phyloP scores from a whole-genome alignment of 768 basidiomycete species.

The Mycena albidolilacea region DNA sequence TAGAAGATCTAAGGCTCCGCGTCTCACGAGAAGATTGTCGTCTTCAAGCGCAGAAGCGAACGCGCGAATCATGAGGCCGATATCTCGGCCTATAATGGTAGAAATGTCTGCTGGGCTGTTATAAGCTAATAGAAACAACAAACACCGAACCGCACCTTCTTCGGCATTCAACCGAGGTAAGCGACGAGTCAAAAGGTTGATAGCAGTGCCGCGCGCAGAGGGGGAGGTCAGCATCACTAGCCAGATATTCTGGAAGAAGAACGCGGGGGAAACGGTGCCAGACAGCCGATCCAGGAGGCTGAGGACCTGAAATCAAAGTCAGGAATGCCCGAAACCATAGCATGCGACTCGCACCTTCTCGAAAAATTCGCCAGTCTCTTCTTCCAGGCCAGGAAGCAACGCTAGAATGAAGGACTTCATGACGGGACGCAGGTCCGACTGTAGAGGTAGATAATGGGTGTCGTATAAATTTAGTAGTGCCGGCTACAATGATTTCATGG shows the following conservation, averaged over 20 bases:
- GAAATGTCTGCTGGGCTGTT: slow-evolving; percentile 66
- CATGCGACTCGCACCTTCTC: slow-evolving; percentile 72
- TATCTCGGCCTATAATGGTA: slow-evolving; percentile 83
- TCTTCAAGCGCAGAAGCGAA: slow-evolving; percentile 94
- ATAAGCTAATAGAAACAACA: slow-evolving; percentile 4
- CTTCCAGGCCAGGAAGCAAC: slow-evolving; percentile 94
- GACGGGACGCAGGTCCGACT: slow-evolving; percentile 84
- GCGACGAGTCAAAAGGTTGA: slow-evolving; percentile 89
- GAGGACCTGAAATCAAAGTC: slow-evolving; percentile 69
- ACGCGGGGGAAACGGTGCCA: slow-evolving; percentile 85
- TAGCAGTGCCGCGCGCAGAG: slow-evolving; percentile 84
- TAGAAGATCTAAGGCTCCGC: slow-evolving; percentile 89
- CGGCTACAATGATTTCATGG: slow-evolving; percentile 64
- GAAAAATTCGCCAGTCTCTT: slow-evolving; percentile 98
- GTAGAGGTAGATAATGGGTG: slow-evolving; percentile 90
- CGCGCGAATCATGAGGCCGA: slow-evolving; percentile 95
- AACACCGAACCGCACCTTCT: slow-evolving; percentile 66
- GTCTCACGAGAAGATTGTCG: slow-evolving; percentile 90
- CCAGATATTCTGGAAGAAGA: slow-evolving; percentile 98
- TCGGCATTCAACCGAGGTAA: slow-evolving; percentile 78
- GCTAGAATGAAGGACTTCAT: slow-evolving; percentile 97
- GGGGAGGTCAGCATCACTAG: slow-evolving; percentile 93
- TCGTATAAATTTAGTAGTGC: slow-evolving; percentile 93
- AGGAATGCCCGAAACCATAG: slow-evolving; percentile 31
- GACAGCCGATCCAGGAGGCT: slow-evolving; percentile 86